Evolutionary conservation across 768 basidiomycete genomes (phyloP), one percentile per base, ranked within the genome.

Genomic region (Phanerodontia chrysosporium): DNA sequence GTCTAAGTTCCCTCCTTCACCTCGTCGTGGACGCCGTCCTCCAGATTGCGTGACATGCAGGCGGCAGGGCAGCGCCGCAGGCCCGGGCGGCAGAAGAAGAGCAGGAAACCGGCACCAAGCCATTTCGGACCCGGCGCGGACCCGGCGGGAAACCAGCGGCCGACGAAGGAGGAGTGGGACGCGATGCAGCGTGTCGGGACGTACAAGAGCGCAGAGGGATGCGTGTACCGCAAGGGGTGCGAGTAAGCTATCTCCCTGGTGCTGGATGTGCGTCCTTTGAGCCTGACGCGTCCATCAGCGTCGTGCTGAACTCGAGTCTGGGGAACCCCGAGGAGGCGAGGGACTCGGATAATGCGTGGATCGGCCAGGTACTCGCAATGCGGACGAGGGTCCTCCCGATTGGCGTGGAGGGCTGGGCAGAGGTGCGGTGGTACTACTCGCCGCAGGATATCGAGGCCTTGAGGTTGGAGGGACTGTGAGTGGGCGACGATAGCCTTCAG

Each of bases 341-440:
- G n/a, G 55, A 57, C 30, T 27, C 44, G n/a, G 29, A 57, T 2
- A 57, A 57, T 49, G 45, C 7, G 2, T 57, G 55, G 55, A n/a
- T 57, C 6, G 55, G 8, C 24, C 25, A 21, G 22, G 30, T 57
- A 25, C 27, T 29, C 2, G 29, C 45, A 3, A 49, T 57, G 16
- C 55, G 55, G 13, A 24, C 27, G 3, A 27, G 21, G 8, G 30
- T 9, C 18, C n/a, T n/a, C n/a, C n/a, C n/a, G n/a, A n/a, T n/a
- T n/a, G 28, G 45, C 2, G 12, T 35, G 4, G 45, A 49, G 22
- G 18, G 18, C 2, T 58, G 58, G 58, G 24, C 42, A 4, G 27
- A 22, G 9, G 58, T 58, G 3, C 35, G 22, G 18, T 58, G 58
- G 58, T 58, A 52, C 29, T 58, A 58, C n/a, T 58, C 58, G 16